These are phyloP conservation scores for Trametes pubescens DNA, from an alignment of 1,284 basidiomycete species.

Conservation along the genomic window DNA sequence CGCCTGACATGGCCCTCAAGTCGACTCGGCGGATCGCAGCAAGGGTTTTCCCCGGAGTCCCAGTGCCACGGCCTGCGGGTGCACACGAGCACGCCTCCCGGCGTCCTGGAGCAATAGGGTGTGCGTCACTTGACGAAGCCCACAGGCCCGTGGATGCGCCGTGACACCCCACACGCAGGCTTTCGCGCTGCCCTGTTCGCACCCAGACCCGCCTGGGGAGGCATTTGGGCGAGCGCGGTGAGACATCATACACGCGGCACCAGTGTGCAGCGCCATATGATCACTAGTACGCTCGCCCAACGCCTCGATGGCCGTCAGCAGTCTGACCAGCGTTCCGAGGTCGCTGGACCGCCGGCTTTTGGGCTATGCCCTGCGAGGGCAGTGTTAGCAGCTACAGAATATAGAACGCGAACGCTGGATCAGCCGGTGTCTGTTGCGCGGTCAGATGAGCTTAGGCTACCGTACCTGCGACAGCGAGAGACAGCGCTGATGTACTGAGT, in stretches of 20 bases:
- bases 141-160: constrained; percentile 7
- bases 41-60: neutral
- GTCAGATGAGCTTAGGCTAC: constrained; percentile 20
- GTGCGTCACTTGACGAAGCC: constrained; percentile 23
- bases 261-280: neutral
- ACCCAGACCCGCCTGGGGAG: constrained; percentile 12
- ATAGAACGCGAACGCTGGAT: neutral
- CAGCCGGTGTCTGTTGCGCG: constrained; percentile 4
- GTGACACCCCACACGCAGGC: constrained; percentile 9
- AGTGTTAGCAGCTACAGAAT: neutral
- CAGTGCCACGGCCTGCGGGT: neutral
- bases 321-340: constrained; percentile 20
- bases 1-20: neutral
- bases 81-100: constrained; percentile 5
- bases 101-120: neutral
- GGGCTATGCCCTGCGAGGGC: neutral
- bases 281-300: neutral
- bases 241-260: constrained; percentile 4
- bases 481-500: neutral
- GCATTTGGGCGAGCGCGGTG: neutral
- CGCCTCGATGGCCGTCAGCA: constrained; percentile 9
- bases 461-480: neutral
- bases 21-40: neutral
- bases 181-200: neutral
- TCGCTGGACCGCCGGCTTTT: constrained; percentile 17